These are phyloP conservation scores for Cubamyces sp. DNA, from an alignment of 768 basidiomycete genomes.

Conservation along the genomic window DNA sequence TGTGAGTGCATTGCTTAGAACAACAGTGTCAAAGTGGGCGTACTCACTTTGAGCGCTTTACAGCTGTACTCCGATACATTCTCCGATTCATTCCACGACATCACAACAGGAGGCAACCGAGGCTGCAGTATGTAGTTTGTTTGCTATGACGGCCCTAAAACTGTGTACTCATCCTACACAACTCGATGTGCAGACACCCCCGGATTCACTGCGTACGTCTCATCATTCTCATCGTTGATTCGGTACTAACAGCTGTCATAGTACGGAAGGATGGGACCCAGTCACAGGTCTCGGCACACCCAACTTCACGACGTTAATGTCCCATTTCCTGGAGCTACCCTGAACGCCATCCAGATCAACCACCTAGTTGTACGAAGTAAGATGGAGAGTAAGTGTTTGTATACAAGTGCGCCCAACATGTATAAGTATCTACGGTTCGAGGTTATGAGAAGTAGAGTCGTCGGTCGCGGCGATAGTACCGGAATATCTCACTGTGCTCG, in stretches of 20 bases:
- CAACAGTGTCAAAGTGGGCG: too few species aligned
- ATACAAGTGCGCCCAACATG: too few species aligned
- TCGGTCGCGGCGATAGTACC: too few species aligned
- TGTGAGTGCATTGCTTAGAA: slow-evolving; percentile 35
- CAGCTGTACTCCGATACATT: slow-evolving; percentile 29
- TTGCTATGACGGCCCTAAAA: not conserved
- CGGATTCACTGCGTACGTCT: slow-evolving; percentile 31
- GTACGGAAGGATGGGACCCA: slow-evolving; percentile 31
- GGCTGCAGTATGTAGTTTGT: slow-evolving; percentile 36
- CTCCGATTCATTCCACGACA: slow-evolving; percentile 35
- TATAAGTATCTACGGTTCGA: too few species aligned
- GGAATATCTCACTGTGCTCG: not conserved
- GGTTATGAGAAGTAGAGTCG: too few species aligned
- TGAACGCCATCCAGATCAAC: slow-evolving; percentile 11
- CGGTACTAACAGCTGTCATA: not conserved
- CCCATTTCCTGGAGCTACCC: slow-evolving; percentile 33
- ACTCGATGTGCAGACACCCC: slow-evolving; percentile 18
- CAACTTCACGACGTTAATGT: slow-evolving; percentile 31
- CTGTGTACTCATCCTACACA: not conserved
- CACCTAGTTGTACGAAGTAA: not conserved
- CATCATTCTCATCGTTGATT: not conserved
- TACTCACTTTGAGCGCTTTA: not conserved
- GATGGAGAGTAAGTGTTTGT: too few species aligned
- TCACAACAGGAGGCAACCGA: slow-evolving; percentile 38
- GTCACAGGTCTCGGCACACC: slow-evolving; percentile 36